These are phyloP conservation scores for Trichoderma reesei DNA, from an alignment of 495 filamentous ascomycete species.

Conservation along the genomic window DNA sequence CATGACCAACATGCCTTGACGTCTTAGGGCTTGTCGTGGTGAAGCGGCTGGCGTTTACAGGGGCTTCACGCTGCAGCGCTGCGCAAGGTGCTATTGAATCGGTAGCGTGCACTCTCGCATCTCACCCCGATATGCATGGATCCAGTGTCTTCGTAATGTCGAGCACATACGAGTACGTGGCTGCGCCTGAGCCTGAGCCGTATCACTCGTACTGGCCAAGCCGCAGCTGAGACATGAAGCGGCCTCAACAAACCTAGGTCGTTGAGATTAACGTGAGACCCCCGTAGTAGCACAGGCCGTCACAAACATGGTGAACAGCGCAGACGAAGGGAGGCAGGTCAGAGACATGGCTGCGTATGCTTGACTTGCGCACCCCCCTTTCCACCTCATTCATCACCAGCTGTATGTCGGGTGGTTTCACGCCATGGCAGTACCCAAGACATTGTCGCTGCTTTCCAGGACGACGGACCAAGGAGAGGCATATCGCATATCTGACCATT, in stretches of 20 bases:
- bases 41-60: constrained; percentile 4
- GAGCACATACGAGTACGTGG: not conserved
- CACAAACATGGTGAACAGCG: not conserved
- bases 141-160: too few relatives aligned
- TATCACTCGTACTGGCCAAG: constrained; percentile 1
- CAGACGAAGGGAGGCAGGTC: not conserved
- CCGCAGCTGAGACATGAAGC: constrained; percentile 1
- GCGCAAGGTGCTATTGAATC: not conserved
- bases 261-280: constrained; percentile 8
- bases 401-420: not conserved
- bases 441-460: not conserved
- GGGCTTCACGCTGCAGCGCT: not conserved
- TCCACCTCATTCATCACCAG: constrained; percentile 2
- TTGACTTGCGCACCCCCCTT: not conserved
- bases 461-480: not conserved
- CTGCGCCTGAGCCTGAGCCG: not conserved
- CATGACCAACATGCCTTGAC: not conserved
- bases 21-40: not conserved
- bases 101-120: not conserved
- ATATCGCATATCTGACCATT: constrained; percentile 1
- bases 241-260: constrained; percentile 5
- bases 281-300: not conserved
- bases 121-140: not conserved
- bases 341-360: constrained; percentile 5
- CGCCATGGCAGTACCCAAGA: not conserved